These are phyloP conservation scores for Xylariomycetidae sp. DNA, from an alignment of 2,329 filamentous ascomycete genomes.

Conservation along the genomic window DNA sequence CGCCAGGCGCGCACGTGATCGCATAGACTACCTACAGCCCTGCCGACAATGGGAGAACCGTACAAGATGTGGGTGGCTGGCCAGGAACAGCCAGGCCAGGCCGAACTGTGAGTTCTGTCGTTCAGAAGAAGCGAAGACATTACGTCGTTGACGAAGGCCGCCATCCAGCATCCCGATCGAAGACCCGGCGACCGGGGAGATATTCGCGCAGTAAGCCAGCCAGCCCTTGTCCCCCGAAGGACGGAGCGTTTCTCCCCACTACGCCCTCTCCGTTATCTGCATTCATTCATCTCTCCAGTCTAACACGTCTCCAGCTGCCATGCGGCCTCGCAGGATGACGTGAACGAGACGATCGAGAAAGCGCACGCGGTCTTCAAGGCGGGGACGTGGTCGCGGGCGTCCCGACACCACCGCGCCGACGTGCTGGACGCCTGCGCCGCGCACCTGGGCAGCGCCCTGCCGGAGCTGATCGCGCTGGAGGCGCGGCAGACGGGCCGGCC, in stretches of 20 bases:
- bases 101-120: slow-evolving; percentile 36
- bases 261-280: too few species aligned
- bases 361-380: slow-evolving; percentile 42
- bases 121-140: slow-evolving; percentile 5
- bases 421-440: slow-evolving; percentile 55
- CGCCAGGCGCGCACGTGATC: too few species aligned
- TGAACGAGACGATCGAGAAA: slow-evolving; percentile 32
- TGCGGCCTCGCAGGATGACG: slow-evolving; percentile 38
- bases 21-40: too few species aligned
- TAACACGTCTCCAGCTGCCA: slow-evolving; percentile 33
- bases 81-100: slow-evolving; percentile 32
- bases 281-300: not conserved
- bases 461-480: slow-evolving; percentile 55
- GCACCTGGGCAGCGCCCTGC: slow-evolving; percentile 46
- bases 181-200: slow-evolving; percentile 46
- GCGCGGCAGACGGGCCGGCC: slow-evolving; percentile 63
- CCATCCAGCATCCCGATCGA: slow-evolving; percentile 42
- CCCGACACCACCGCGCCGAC: slow-evolving; percentile 52
- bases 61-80: slow-evolving; percentile 36
- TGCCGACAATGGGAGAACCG: slow-evolving; percentile 13
- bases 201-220: slow-evolving; percentile 42
- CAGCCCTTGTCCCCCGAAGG: too few species aligned
- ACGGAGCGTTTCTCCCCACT: too few species aligned
- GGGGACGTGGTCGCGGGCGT: slow-evolving; percentile 50
- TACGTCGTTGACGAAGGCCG: slow-evolving; percentile 6